Conservation (phyloP, 2,329 filamentous ascomycete species). For the Neopestalotiopsis rosae region DNA sequence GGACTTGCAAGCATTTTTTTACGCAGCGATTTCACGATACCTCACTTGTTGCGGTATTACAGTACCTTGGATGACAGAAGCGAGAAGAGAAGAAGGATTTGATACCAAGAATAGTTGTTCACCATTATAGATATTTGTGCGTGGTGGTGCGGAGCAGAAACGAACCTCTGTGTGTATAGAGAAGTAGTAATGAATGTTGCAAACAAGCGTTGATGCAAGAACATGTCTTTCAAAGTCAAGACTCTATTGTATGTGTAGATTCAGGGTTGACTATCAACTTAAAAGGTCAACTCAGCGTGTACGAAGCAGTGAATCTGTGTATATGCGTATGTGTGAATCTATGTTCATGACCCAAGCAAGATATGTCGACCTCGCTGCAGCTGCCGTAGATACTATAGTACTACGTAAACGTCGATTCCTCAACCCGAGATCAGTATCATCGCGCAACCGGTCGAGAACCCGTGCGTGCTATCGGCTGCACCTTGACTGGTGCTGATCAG, state of each 20-base stretch:
- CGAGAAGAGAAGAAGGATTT: neutral
- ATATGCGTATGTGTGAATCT: too few relatives aligned
- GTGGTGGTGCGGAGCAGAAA: neutral
- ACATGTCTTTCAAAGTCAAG: neutral
- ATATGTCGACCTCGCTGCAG: too few relatives aligned
- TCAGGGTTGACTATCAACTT: too few relatives aligned
- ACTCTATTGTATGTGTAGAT: neutral
- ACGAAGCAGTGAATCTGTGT: too few relatives aligned
- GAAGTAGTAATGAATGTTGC: neutral
- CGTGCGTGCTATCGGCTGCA: too few relatives aligned
- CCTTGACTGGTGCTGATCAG: too few relatives aligned
- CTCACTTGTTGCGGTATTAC: neutral
- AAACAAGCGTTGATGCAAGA: neutral
- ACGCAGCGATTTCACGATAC: constrained; percentile 9
- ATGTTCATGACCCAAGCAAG: too few relatives aligned
- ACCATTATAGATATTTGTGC: neutral
- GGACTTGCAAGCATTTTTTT: constrained; percentile 5
- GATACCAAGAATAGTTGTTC: constrained; percentile 12
- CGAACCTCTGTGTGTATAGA: neutral
- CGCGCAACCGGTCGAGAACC: too few relatives aligned
- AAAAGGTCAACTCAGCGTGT: too few relatives aligned
- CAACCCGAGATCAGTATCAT: too few relatives aligned
- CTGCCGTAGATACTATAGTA: too few relatives aligned
- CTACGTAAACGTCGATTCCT: too few relatives aligned
- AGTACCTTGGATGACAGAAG: constrained; percentile 13